Evolutionary conservation across 2,329 filamentous ascomycete species (phyloP).

Genomic region (Neocucurbitaria cava): DNA sequence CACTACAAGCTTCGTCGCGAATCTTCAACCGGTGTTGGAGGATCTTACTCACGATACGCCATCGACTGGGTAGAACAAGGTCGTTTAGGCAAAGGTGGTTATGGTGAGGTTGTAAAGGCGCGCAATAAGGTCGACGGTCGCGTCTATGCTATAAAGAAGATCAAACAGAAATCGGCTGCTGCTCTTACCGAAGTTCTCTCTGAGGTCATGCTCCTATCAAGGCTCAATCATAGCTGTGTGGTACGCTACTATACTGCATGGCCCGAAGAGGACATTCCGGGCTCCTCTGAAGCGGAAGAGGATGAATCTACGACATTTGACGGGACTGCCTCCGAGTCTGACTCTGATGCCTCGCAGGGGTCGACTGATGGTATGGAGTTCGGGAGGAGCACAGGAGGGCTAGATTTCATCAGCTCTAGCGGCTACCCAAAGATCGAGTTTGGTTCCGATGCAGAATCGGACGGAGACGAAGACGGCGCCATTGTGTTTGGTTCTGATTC

Average conservation of each 20-base stretch:
- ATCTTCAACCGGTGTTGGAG: constrained; percentile 41
- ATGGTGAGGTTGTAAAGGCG: constrained; percentile 95
- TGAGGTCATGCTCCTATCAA: constrained; percentile 87
- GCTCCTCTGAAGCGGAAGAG: constrained; percentile 51
- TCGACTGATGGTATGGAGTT: constrained; percentile 60
- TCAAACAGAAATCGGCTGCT: constrained; percentile 79
- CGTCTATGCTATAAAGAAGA: constrained; percentile 96
- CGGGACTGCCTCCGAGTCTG: constrained; percentile 32
- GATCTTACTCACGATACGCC: constrained; percentile 74
- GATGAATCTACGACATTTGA: constrained; percentile 39
- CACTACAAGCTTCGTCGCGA: constrained; percentile 44
- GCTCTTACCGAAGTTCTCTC: constrained; percentile 80
- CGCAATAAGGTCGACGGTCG: constrained; percentile 92
- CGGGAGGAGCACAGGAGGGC: constrained; percentile 72
- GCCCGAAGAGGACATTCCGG: constrained; percentile 73
- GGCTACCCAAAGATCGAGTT: constrained; percentile 80
- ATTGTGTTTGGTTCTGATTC: constrained; percentile 50
- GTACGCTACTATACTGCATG: constrained; percentile 96
- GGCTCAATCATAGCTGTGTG: constrained; percentile 85
- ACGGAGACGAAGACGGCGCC: constrained; percentile 42
- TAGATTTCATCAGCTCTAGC: constrained; percentile 93
- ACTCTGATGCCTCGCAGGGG: constrained; percentile 35
- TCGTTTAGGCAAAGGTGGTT: constrained; percentile 88
- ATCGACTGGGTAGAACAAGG: constrained; percentile 92
- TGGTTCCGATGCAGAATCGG: constrained; percentile 64